These are phyloP conservation scores for Sporothrix sp. DNA, from an alignment of 2,329 filamentous ascomycete genomes.

Conservation along the genomic window DNA sequence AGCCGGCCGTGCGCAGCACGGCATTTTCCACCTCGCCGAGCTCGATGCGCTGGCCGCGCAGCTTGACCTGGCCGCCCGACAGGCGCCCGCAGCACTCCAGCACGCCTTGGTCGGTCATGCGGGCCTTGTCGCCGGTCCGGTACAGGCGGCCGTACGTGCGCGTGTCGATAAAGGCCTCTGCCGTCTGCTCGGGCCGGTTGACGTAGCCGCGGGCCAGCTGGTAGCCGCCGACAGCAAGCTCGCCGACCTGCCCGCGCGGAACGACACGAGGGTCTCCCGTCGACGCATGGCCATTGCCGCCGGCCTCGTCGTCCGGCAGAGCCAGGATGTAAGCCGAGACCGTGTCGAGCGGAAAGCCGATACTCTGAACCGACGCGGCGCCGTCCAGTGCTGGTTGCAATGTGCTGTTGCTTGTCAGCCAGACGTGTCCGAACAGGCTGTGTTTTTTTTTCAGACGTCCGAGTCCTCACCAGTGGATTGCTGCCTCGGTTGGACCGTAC, in stretches of 20 bases:
- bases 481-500: slow-evolving; percentile 89
- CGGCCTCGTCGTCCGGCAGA: slow-evolving; percentile 26
- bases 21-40: slow-evolving; percentile 70
- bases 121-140: slow-evolving; percentile 75
- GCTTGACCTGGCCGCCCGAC: slow-evolving; percentile 71
- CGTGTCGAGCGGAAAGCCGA: slow-evolving; percentile 70
- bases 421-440: too few species aligned
- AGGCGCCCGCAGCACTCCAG: slow-evolving; percentile 81
- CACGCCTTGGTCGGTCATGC: slow-evolving; percentile 53
- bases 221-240: slow-evolving; percentile 69
- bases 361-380: slow-evolving; percentile 51
- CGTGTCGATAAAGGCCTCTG: slow-evolving; percentile 58
- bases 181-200: slow-evolving; percentile 68
- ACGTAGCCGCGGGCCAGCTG: slow-evolving; percentile 76
- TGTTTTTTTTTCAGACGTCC: slow-evolving; percentile 11
- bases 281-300: background rate
- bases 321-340: slow-evolving; percentile 67
- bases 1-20: slow-evolving; percentile 48
- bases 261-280: slow-evolving; percentile 33
- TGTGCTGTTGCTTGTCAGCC: slow-evolving; percentile 42
- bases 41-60: slow-evolving; percentile 74
- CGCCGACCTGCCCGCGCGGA: slow-evolving; percentile 58
- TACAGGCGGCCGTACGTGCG: slow-evolving; percentile 58
- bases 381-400: slow-evolving; percentile 54
- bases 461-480: slow-evolving; percentile 63